Evolutionary conservation across 257 asterid genomes (phyloP).

Genomic region (Lycium ferocissimum): DNA sequence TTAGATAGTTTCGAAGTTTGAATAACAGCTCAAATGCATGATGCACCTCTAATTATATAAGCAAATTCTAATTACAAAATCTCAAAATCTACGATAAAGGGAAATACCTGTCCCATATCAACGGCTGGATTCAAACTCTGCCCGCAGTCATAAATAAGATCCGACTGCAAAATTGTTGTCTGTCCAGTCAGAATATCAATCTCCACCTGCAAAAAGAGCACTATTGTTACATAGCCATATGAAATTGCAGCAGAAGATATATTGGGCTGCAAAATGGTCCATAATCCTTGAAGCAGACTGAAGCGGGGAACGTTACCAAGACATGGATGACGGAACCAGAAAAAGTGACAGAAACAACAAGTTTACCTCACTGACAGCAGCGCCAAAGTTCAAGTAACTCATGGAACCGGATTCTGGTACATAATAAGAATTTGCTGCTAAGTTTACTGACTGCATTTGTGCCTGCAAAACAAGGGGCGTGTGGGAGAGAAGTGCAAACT

Average conservation of each 20-base stretch:
- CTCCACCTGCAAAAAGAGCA: constrained; percentile 58
- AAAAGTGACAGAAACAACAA: neutral
- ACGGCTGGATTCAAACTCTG: constrained; percentile 85
- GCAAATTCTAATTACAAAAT: neutral
- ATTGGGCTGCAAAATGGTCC: neutral
- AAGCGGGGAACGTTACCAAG: neutral
- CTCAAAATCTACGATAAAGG: neutral
- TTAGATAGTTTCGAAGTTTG: neutral
- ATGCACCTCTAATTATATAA: neutral
- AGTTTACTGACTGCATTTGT: constrained; percentile 48
- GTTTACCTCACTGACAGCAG: constrained; percentile 78
- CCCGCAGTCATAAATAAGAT: constrained; percentile 76
- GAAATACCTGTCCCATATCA: constrained; percentile 75
- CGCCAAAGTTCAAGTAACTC: constrained; percentile 68
- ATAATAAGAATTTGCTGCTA: constrained; percentile 59
- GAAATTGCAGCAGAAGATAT: neutral
- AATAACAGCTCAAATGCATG: neutral
- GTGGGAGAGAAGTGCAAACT: neutral
- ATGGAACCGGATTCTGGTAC: constrained; percentile 53
- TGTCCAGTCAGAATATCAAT: constrained; percentile 66
- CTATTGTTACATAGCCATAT: neutral
- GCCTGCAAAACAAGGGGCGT: constrained; percentile 51
- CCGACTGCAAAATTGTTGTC: constrained; percentile 55
- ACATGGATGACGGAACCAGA: neutral
- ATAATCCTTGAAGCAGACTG: neutral